Evolutionary conservation across 768 basidiomycete genomes (phyloP).

Genomic region (Leccinum disarticulatum): DNA sequence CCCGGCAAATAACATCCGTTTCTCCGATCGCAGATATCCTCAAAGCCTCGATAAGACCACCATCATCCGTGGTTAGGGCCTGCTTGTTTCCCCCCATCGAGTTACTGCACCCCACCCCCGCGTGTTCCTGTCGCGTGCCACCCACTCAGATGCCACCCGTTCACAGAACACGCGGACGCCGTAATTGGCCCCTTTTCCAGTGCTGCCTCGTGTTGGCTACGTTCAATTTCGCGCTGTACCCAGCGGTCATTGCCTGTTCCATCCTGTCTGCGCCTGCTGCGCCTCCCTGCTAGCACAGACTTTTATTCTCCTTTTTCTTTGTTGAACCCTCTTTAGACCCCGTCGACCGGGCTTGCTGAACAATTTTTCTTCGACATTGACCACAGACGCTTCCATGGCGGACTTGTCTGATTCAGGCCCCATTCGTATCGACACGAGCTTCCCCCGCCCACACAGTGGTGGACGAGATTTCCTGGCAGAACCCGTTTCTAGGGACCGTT

Average conservation of each 20-base stretch:
- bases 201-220: constrained; percentile 32
- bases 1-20: neutral
- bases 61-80: neutral
- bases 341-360: neutral
- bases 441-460: constrained; percentile 26
- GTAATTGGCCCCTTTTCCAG: constrained; percentile 26
- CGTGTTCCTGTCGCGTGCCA: constrained; percentile 17
- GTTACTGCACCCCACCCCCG: neutral
- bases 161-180: constrained; percentile 11
- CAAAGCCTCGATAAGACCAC: neutral
- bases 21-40: neutral
- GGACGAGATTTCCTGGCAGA: constrained; percentile 30
- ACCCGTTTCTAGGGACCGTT: constrained; percentile 25
- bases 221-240: constrained; percentile 18
- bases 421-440: constrained; percentile 33
- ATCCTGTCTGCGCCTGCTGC: constrained; percentile 28
- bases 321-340: neutral
- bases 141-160: neutral
- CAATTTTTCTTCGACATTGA: constrained; percentile 1
- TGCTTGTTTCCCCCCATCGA: neutral
- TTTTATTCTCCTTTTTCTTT: neutral
- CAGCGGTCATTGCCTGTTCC: constrained; percentile 20
- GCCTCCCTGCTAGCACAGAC: constrained; percentile 9
- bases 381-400: constrained; percentile 18
- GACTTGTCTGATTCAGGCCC: constrained; percentile 24